Evolutionary conservation across 2,329 filamentous ascomycete genomes (phyloP), one percentile per base, ranked within the genome.

Genomic region (Botrytis galanthina): DNA sequence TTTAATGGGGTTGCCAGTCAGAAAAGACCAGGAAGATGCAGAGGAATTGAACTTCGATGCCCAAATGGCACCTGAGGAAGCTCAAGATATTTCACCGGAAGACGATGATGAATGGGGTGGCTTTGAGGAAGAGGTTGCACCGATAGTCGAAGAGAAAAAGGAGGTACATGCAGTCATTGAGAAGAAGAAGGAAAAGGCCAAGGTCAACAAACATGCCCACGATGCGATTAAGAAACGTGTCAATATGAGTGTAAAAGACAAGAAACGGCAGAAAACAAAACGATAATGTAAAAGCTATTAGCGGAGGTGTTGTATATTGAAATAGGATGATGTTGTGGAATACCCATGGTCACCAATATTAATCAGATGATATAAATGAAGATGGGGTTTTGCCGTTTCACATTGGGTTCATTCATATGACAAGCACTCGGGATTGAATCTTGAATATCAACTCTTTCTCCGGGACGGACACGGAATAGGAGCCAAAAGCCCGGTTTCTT

Each of bases 101-200:
- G 79, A 78, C 0, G 77, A 78, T 0, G 80, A 80, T 4, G 82
- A 83, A 7, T 79, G 78, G 78, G 70, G 46, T 63, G 78, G 78
- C 1, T 77, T 78, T 84, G 84, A 84, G 80, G 82, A 73, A 82
- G 84, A 71, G 59, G 60, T n/a, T 26, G 46, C 71, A 29, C 48
- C 51, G 39, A n/a, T 48, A 0, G 75, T 77, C 3, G 78, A 78
- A 0, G 76, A 79, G 1, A 79, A 80, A 5, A 81, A 82, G 8
- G 83, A 84, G 35, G 83, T 84, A 60, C 76, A 76, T 71, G 71
- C 46, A 32, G 74, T 76, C 4, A 76, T 77, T 84, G 84, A 83
- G 80, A 82, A 72, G 82, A 84, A 44, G 51, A 70, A 73, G 57
- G 71, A 46, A n/a, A 72, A 59, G 10, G 29, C 35, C 20, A 61